These are phyloP conservation scores for Corynascus novoguineensis DNA, from an alignment of 495 filamentous ascomycete species.

Conservation along the genomic window DNA sequence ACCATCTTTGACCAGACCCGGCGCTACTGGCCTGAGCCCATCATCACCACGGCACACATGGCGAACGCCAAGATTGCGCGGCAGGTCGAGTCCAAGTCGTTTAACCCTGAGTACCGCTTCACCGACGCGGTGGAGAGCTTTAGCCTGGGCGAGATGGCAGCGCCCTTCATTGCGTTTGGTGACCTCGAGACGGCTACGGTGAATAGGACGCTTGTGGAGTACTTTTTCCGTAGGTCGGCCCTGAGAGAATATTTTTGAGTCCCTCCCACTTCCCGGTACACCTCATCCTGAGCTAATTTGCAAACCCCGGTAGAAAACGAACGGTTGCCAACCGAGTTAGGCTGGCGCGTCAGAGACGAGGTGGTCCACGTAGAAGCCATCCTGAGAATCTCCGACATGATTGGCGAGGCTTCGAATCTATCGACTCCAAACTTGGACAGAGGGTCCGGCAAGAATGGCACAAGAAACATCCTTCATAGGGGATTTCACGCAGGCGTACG, in stretches of 20 bases:
- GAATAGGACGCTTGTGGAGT: background rate
- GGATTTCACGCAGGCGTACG: background rate
- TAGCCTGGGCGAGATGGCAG: constrained; percentile 3
- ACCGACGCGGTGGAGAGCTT: background rate
- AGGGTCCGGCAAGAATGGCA: background rate
- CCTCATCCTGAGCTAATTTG: background rate
- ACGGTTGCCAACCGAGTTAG: background rate
- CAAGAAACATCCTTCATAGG: background rate
- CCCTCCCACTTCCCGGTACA: background rate
- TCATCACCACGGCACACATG: background rate
- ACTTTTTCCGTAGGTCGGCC: background rate
- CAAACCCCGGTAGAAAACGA: background rate
- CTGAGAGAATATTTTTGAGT: no score
- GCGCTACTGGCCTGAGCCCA: background rate
- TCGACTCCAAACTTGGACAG: background rate
- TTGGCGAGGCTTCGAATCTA: background rate
- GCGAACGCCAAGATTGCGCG: constrained; percentile 1
- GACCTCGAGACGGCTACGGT: background rate
- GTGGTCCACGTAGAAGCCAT: background rate
- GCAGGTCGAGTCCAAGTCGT: constrained; percentile 1
- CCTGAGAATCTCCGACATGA: constrained; percentile 1
- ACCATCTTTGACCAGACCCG: constrained; percentile 5
- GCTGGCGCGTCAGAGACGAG: background rate
- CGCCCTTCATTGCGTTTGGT: background rate
- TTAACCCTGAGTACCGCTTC: background rate